phyloP scores from a whole-genome alignment of 2,329 filamentous ascomycete genomes.

The Pseudocercospora vitis region DNA sequence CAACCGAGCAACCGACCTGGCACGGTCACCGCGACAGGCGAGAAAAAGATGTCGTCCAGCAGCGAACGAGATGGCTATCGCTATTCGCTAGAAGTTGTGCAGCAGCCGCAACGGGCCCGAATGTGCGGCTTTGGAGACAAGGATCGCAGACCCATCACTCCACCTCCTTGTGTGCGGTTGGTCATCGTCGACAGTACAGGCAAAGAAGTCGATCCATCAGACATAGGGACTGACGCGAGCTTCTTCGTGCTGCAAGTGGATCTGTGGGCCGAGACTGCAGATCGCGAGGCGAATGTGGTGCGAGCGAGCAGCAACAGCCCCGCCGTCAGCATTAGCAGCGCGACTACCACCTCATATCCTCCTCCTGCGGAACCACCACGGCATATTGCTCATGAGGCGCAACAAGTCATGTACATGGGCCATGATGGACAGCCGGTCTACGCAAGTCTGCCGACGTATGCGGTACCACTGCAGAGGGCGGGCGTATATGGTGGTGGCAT shows the following conservation, averaged over 20 bases:
- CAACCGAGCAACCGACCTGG: slow-evolving; percentile 14
- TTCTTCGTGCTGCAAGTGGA: slow-evolving; percentile 65
- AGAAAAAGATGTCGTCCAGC: slow-evolving; percentile 23
- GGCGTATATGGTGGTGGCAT: slow-evolving; percentile 20
- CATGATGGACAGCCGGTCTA: slow-evolving; percentile 27
- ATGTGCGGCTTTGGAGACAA: slow-evolving; percentile 99
- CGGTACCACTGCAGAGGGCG: slow-evolving; percentile 18
- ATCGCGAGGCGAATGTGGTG: slow-evolving; percentile 67
- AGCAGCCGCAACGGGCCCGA: slow-evolving; percentile 87
- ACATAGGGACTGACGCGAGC: slow-evolving; percentile 59
- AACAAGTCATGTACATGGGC: slow-evolving; percentile 22
- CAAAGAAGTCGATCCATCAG: slow-evolving; percentile 76
- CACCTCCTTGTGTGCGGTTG: slow-evolving; percentile 85
- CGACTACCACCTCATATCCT: slow-evolving; percentile 75
- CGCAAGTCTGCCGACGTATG: slow-evolving; percentile 24
- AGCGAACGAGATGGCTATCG: slow-evolving; percentile 24
- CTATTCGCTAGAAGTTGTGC: slow-evolving; percentile 60
- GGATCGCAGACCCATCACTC: slow-evolving; percentile 94
- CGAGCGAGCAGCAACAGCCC: slow-evolving; percentile 65
- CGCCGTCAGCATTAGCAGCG: slow-evolving; percentile 70
- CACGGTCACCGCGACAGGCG: slow-evolving; percentile 11
- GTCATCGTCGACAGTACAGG: slow-evolving; percentile 76
- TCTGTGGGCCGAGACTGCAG: slow-evolving; percentile 63
- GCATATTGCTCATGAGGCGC: slow-evolving; percentile 19
- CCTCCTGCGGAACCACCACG: slow-evolving; percentile 46